Base-by-base conservation (phyloP, 2,329 filamentous ascomycete species). In the Penicillium sp. region DNA sequence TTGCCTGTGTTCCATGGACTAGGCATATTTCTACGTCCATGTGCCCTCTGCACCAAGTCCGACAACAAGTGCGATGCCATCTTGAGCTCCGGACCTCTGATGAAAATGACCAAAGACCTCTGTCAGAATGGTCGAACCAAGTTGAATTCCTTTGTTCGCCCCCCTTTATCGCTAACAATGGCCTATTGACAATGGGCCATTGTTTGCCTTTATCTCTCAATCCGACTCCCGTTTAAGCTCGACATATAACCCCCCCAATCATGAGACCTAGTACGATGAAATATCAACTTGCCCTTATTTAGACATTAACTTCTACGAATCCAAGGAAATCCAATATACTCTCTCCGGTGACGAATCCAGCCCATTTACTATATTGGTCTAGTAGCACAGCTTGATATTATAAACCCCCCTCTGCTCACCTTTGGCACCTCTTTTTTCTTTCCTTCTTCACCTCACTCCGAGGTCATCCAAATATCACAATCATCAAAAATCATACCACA, bases 361-460 rank as follows among this genome's bases (percentile, higher is more conserved):
- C 16, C 9, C 7, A 6, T 4, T 23, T 27, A 31, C 23, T 9
- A 47, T 23, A 16, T 27, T 11, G 33, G 41, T 10, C 48, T 29
- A 45, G 50, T 27, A 43, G 36, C 23, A 27, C 39, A 33, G 5
- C 15, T 23, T 15, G 29, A n/a, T n/a, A 2, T 39, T 53, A 53
- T 52, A 53, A 29, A 9, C 19, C 5, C n/a, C n/a, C 25, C 3
- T 40, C 9, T 1, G 25, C 15, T 10, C 29, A 33, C 2, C n/a
- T 8, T 53, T 31, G 23, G 2, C 11, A n/a, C 2, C 3, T 25
- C 19, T 31, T 23, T 34, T 50, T 50, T 43, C 29, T 34, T 59
- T 34, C 11, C 44, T 43, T 53, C 50, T 53, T 49, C 53, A 57
- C 49, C 56, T 53, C 52, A 38, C 45, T 3, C 25, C 3, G n/a